Evolutionary conservation across 495 filamentous ascomycete species (phyloP).

Genomic region (Cenococcum geophilum): DNA sequence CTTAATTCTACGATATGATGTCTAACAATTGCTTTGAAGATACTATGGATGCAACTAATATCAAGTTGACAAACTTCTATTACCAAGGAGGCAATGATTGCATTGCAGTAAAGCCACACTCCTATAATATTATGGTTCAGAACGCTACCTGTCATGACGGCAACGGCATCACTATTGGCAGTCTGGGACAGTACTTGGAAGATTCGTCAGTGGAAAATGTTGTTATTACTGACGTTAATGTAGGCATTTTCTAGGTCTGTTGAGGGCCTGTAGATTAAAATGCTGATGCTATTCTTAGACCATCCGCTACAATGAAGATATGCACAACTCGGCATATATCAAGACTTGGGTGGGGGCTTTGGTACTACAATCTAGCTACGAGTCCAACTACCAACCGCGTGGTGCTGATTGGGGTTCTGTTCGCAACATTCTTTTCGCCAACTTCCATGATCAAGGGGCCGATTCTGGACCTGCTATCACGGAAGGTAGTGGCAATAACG

Average conservation of each 20-base stretch:
- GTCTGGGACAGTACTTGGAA: constrained; percentile 53
- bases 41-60: constrained; percentile 51
- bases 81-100: constrained; percentile 57
- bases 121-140: constrained; percentile 47
- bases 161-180: constrained; percentile 54
- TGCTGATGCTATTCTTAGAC: constrained; percentile 27
- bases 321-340: constrained; percentile 51
- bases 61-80: constrained; percentile 49
- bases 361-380: constrained; percentile 44
- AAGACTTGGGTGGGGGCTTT: constrained; percentile 53
- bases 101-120: constrained; percentile 53
- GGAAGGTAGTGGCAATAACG: constrained; percentile 50
- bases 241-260: background rate
- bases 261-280: too few species aligned
- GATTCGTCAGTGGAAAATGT: constrained; percentile 49
- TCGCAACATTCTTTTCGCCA: constrained; percentile 48
- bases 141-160: constrained; percentile 51
- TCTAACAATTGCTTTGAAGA: constrained; percentile 29
- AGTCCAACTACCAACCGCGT: constrained; percentile 44
- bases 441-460: constrained; percentile 47
- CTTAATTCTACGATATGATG: background rate
- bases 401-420: constrained; percentile 52
- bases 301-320: constrained; percentile 45
- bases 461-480: constrained; percentile 41
- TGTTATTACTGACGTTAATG: constrained; percentile 41